These are phyloP conservation scores for Polysphondylium violaceum DNA, from an alignment of 78 protist species.

Conservation along the genomic window DNA sequence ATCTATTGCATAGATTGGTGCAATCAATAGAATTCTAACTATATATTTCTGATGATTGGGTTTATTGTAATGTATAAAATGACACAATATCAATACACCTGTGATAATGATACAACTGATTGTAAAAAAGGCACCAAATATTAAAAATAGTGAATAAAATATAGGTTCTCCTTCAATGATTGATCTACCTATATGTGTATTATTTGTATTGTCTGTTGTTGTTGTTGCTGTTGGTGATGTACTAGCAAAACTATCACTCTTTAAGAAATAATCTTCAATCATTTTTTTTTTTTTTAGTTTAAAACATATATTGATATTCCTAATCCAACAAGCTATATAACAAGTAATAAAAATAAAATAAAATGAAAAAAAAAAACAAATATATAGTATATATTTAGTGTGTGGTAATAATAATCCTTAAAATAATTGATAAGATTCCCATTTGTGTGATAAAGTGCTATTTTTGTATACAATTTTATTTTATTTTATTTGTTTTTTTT, in stretches of 20 bases:
- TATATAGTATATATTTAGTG: too few species aligned
- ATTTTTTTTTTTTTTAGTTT: background rate
- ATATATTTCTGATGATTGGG: constrained; percentile 29
- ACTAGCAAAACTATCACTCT: too few species aligned
- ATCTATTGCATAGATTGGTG: constrained; percentile 35
- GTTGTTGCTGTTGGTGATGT: background rate
- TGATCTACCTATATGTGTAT: background rate
- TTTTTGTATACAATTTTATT: constrained; percentile 5
- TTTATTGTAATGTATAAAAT: constrained; percentile 32
- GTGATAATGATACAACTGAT: background rate
- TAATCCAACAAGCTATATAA: background rate
- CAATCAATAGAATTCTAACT: constrained; percentile 11
- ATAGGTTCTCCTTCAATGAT: constrained; percentile 14
- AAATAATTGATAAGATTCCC: background rate
- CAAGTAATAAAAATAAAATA: background rate
- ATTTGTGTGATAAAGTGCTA: background rate
- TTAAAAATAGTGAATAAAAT: background rate
- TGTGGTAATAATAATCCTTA: too few species aligned
- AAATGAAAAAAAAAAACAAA: too few species aligned
- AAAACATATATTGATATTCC: background rate
- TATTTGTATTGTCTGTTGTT: background rate
- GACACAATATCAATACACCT: background rate
- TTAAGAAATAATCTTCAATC: too few species aligned
- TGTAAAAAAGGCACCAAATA: constrained; percentile 4
- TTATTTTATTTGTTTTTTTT: background rate